Evolutionary conservation across 768 basidiomycete genomes (phyloP), one percentile per base, ranked within the genome.

Genomic region (Nevesoporus exiguus): DNA sequence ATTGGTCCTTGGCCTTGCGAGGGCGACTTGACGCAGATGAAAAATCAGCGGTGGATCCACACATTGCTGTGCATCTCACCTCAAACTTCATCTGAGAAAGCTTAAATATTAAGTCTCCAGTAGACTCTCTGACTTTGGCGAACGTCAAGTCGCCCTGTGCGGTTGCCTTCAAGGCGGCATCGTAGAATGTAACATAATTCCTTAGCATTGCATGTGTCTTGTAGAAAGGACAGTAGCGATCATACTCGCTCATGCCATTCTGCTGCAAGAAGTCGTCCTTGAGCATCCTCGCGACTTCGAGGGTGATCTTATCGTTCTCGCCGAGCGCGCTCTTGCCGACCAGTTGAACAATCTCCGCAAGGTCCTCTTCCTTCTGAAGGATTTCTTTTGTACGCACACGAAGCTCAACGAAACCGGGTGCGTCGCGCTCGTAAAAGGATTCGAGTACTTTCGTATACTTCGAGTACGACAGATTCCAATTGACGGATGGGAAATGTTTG

Each of bases 51-150:
- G n/a, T 37, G 25, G 33, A 30, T 22, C 59, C 17, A 34, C 29
- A 25, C 15, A 45, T 25, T 33, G 43, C 46, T 25, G 29, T 30
- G 30, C 31, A 11, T 60, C 83, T 46, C 63, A 93, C 93, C 85
- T 97, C 93, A 67, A 97, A 98, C 71, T 98, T 98, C 93, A 96
- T 95, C 73, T 98, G 95, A 43, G 93, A 96, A n/a, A 99, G 83
- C 72, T 94, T 93, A 78, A 88, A 98, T 82, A 94, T 90, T 56
- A 97, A 73, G 65, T 99, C 97, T 47, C 80, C 74, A 5, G 92
- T 82, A 14, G 85, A 77, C 60, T 98, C 95, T 67, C 90, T 90
- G 71, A 98, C 88, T 78, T 84, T 86, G 31, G 84, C 75, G 65
- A 93, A 96, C 19, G 92, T 92, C 54, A 88, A 74, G 63, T 93